Evolutionary conservation across 352 stramenopile genomes (phyloP), one percentile per base, ranked within the genome.

Genomic region (Phytophthora foliorum): DNA sequence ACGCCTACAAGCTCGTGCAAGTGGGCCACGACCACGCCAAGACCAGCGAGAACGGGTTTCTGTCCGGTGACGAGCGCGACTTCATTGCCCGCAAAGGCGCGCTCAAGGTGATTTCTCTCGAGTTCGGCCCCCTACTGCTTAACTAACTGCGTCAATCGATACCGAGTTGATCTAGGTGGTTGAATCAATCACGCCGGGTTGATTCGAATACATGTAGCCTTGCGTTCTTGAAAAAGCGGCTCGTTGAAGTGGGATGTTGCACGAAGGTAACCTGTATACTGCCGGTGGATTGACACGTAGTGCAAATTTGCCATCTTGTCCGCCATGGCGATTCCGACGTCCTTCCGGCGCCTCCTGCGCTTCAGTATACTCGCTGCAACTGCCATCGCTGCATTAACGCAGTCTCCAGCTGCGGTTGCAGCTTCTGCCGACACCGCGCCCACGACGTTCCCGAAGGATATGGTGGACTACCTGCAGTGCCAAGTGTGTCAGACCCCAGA

Each of bases 401-500:
- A 55, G 22, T 61, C 49, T 57, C 51, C 48, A 16, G 22, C 27
- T 4, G 48, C 21, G 34, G 36, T 32, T 2, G 48, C 44, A 48
- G 27, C 50, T 36, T 10, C 39, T 44, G 17, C 27, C 24, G 56
- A 67, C 51, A 65, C 6, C 32, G 17, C 39, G 0, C 44, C 57
- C 14, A 65, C 52, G 14, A 60, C 53, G 21, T 91, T 92, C 61
- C 63, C 80, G 29, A 82, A 82, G 57, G 83, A 93, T 59, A 90
- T 93, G 80, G 76, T 90, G 42, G 86, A 92, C 45, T 91, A 79
- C 49, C 49, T 95, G 25, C 88, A 95, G 66, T 94, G 85, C 59
- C 84, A 91, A 44, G 86, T 95, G 55, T 95, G 88, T 58, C 75
- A 89, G 67, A 95, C 88, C 21, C 88, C 86, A 21, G 86, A 93